These are phyloP conservation scores for Chaetomium globosum DNA, from an alignment of 2,329 filamentous ascomycete species.

Conservation along the genomic window DNA sequence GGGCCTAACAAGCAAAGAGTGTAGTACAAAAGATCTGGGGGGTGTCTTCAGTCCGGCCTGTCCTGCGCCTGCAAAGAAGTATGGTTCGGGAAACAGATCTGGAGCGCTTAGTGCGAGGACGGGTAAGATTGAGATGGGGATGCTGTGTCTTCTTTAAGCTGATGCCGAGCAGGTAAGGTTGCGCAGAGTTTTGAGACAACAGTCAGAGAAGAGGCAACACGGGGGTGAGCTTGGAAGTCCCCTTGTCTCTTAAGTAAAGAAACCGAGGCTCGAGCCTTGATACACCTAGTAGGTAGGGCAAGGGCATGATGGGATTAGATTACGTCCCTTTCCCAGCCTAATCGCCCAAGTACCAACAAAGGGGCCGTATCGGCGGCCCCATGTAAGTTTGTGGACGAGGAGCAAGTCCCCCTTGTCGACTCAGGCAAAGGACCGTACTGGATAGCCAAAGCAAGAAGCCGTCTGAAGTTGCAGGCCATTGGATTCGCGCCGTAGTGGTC, in stretches of 20 bases:
- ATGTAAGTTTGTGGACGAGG: conserved; percentile 32
- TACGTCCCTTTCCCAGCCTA: conserved; percentile 28
- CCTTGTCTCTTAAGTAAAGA: conserved; percentile 38
- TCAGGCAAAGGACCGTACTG: conserved; percentile 37
- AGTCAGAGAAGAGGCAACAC: conserved; percentile 44
- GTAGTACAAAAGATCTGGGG: conserved; percentile 30
- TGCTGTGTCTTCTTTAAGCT: conserved; percentile 36
- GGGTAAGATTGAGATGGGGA: conserved; percentile 24
- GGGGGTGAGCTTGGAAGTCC: conserved; percentile 39
- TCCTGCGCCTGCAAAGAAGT: conserved; percentile 16
- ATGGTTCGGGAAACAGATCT: conserved; percentile 11
- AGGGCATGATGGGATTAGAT: conserved; percentile 34
- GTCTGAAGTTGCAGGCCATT: conserved; percentile 39
- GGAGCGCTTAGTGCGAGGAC: conserved; percentile 19
- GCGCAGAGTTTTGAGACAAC: conserved; percentile 50
- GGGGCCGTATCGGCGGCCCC: conserved; percentile 27
- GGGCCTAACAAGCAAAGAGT: conserved; percentile 24
- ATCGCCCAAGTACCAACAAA: conserved; percentile 28
- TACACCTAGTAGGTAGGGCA: conserved; percentile 29
- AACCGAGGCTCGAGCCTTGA: conserved; percentile 31
- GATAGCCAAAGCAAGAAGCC: conserved; percentile 44
- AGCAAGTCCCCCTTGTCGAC: conserved; percentile 26
- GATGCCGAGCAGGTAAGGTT: conserved; percentile 38
- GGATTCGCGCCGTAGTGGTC: conserved; percentile 24
- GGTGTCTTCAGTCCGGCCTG: conserved; percentile 24